phyloP scores from a whole-genome alignment of 2,329 filamentous ascomycete genomes.

The Cryphonectria nitschkei region DNA sequence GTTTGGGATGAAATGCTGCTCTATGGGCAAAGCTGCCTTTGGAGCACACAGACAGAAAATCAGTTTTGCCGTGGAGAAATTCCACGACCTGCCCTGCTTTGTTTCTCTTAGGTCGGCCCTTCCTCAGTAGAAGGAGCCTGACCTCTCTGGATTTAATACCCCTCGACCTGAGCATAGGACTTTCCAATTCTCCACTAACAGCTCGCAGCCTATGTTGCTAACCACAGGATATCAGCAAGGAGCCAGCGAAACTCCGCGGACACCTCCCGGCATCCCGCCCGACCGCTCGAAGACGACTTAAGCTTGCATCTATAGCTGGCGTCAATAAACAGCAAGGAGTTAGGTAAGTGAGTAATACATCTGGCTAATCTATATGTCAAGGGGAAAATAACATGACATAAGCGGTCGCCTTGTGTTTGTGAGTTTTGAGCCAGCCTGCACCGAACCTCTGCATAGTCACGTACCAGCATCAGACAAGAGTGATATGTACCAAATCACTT shows the following conservation, averaged over 20 bases:
- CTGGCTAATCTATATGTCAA: no score
- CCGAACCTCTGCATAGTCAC: no score
- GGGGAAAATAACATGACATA: no score
- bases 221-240: neutral
- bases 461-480: no score
- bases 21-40: neutral
- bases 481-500: no score
- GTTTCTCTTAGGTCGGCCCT: neutral
- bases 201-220: neutral
- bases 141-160: neutral
- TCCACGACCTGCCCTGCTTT: neutral
- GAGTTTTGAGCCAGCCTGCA: no score
- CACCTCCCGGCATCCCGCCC: neutral
- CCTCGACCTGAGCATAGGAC: neutral
- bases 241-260: neutral
- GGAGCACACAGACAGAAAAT: conserved; percentile 7
- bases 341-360: neutral
- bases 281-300: neutral
- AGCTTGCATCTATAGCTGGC: neutral
- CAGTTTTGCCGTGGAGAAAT: conserved; percentile 1
- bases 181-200: neutral
- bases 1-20: neutral
- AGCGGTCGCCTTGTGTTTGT: neutral
- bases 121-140: neutral
- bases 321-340: neutral